These are phyloP conservation scores for Epichloe aotearoae DNA, from an alignment of 2,329 filamentous ascomycete species.

Conservation along the genomic window DNA sequence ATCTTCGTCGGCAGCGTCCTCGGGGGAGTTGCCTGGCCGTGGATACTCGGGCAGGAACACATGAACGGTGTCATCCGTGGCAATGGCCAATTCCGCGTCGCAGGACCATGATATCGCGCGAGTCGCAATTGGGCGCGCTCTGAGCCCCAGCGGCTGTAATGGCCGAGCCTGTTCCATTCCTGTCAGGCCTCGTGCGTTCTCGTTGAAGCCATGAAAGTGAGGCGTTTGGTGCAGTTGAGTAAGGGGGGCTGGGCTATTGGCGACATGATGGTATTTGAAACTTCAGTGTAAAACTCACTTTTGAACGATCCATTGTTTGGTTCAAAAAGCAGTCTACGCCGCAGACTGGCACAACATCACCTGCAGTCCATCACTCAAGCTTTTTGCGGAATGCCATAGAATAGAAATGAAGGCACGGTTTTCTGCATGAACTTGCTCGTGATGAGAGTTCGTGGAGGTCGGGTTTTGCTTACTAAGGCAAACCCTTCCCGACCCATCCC, in stretches of 20 bases:
- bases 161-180: conserved; percentile 25
- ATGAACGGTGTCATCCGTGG: conserved; percentile 41
- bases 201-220: not conserved
- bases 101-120: conserved; percentile 38
- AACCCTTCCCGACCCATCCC: not conserved
- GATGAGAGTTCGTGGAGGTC: not conserved
- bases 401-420: too few relatives aligned
- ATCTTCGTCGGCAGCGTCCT: conserved; percentile 15
- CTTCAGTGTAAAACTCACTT: not conserved
- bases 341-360: not conserved
- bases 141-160: conserved; percentile 31
- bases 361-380: not conserved
- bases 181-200: not conserved
- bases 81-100: conserved; percentile 43
- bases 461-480: not conserved
- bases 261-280: not conserved
- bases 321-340: not conserved
- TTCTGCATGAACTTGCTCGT: too few relatives aligned
- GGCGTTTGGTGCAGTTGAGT: too few relatives aligned
- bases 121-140: conserved; percentile 29
- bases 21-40: conserved; percentile 10
- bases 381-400: too few relatives aligned
- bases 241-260: too few relatives aligned
- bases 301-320: not conserved
- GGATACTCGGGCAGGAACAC: conserved; percentile 36